Evolutionary conservation across 805 yeast genomes (phyloP).

Genomic region (Wickerhamomyces queroliae): DNA sequence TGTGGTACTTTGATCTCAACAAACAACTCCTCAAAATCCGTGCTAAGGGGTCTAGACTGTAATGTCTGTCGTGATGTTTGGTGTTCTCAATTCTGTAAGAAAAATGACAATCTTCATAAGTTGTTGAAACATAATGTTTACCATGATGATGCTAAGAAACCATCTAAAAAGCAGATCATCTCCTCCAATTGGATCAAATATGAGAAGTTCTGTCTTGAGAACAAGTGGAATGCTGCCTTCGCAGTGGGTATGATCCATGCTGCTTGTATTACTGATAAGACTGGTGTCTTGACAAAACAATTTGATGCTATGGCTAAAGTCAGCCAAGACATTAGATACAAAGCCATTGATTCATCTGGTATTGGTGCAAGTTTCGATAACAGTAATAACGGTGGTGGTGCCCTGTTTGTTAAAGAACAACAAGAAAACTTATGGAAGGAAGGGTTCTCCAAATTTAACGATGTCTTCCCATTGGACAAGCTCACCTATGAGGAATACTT

Average conservation of each 20-base stretch:
- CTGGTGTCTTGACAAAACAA: slow-evolving; percentile 35
- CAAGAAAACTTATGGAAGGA: slow-evolving; percentile 53
- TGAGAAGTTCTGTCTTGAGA: slow-evolving; percentile 55
- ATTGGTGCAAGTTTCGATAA: slow-evolving; percentile 36
- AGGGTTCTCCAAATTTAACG: slow-evolving; percentile 45
- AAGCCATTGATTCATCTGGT: slow-evolving; percentile 48
- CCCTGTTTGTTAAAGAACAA: slow-evolving; percentile 48
- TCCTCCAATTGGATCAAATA: slow-evolving; percentile 46
- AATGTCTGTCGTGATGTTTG: slow-evolving; percentile 58
- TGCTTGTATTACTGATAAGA: slow-evolving; percentile 32
- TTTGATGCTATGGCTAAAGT: slow-evolving; percentile 63
- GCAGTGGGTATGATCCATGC: slow-evolving; percentile 57
- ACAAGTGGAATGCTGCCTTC: slow-evolving; percentile 65
- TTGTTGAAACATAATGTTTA: slow-evolving; percentile 49
- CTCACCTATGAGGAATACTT: slow-evolving; percentile 49
- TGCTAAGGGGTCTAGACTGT: slow-evolving; percentile 55
- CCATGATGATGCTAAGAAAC: slow-evolving; percentile 26
- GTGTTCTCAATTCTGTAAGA: slow-evolving; percentile 64
- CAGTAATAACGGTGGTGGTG: slow-evolving; percentile 42
- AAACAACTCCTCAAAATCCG: slow-evolving; percentile 4
- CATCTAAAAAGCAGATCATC: slow-evolving; percentile 30
- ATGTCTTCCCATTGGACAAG: slow-evolving; percentile 36
- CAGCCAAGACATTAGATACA: slow-evolving; percentile 58
- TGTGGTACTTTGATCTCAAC: slow-evolving; percentile 46
- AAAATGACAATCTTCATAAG: slow-evolving; percentile 45